Conservation (phyloP, 176 grass and related monocot species). For the Thinopyrum elongatum region DNA sequence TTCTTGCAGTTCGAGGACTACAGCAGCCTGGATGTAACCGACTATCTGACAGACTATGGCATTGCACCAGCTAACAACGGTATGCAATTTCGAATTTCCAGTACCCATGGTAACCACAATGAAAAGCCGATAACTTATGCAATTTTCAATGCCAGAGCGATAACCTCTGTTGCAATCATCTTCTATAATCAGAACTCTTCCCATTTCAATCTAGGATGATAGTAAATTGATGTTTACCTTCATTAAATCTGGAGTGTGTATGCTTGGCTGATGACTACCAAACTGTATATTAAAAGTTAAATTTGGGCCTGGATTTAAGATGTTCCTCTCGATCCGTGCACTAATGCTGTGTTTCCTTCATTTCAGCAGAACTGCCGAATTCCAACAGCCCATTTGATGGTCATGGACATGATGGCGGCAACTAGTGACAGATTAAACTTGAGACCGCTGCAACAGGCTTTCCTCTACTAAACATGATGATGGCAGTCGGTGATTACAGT, state of each 20-base stretch:
- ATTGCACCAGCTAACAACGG: neutral
- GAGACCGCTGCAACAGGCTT: neutral
- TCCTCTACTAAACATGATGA: neutral
- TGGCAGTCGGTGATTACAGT: neutral
- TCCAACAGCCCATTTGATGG: neutral
- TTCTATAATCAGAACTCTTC: neutral
- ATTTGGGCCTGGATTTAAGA: neutral
- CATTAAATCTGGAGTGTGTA: neutral
- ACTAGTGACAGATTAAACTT: neutral
- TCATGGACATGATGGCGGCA: neutral
- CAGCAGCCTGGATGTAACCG: too few relatives aligned
- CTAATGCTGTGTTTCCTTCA: neutral
- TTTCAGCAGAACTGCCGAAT: neutral
- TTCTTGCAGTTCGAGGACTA: too few relatives aligned
- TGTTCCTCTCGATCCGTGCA: neutral
- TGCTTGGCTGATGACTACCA: neutral
- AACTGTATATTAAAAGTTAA: neutral
- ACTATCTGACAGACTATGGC: neutral
- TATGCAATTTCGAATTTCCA: neutral
- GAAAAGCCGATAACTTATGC: neutral
- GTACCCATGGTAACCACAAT: neutral
- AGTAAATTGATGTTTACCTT: neutral
- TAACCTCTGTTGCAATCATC: neutral
- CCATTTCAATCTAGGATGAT: neutral
- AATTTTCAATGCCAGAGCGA: neutral